Percentiles rank a stretch among this genome's conserved stretches.
These are phyloP conservation scores for Xylaria grammica DNA, from an alignment of 495 filamentous ascomycete genomes.

Conservation along the genomic window DNA sequence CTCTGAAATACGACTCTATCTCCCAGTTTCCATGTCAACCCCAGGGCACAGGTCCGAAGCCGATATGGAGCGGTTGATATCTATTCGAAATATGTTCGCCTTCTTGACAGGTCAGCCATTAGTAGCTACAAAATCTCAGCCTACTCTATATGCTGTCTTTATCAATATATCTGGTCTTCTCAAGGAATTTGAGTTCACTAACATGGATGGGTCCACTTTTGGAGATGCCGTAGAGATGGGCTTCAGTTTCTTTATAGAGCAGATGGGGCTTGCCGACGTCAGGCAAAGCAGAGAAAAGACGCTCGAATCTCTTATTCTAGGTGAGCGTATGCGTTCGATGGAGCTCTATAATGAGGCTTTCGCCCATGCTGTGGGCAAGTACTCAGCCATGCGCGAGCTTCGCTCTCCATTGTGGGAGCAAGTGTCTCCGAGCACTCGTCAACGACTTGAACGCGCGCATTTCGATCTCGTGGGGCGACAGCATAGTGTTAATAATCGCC, in stretches of 20 bases:
- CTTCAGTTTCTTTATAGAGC: slow-evolving; percentile 77
- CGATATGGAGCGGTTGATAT: slow-evolving; percentile 71
- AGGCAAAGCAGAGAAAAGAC: slow-evolving; percentile 85
- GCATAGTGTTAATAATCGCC: slow-evolving; percentile 66
- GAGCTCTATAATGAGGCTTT: slow-evolving; percentile 90
- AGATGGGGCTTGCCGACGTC: slow-evolving; percentile 79
- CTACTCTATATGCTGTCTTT: slow-evolving; percentile 75
- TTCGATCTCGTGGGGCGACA: slow-evolving; percentile 76
- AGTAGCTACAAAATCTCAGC: slow-evolving; percentile 71
- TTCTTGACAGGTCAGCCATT: slow-evolving; percentile 82
- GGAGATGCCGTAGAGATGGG: slow-evolving; percentile 76
- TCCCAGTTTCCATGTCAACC: slow-evolving; percentile 54
- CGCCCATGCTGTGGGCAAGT: slow-evolving; percentile 89
- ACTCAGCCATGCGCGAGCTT: slow-evolving; percentile 71
- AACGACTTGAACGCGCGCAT: slow-evolving; percentile 78
- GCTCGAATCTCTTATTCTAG: slow-evolving; percentile 84
- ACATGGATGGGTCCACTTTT: slow-evolving; percentile 78
- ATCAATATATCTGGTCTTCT: slow-evolving; percentile 72
- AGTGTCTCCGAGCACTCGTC: slow-evolving; percentile 72
- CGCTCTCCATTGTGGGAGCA: slow-evolving; percentile 69
- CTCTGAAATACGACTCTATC: slow-evolving; percentile 70
- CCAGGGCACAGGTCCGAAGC: slow-evolving; percentile 54
- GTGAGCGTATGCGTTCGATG: slow-evolving; percentile 81
- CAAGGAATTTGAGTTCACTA: slow-evolving; percentile 76
- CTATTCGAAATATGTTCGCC: slow-evolving; percentile 88